Conservation (phyloP, 2,329 filamentous ascomycete genomes). For the Neurospora crassa region DNA sequence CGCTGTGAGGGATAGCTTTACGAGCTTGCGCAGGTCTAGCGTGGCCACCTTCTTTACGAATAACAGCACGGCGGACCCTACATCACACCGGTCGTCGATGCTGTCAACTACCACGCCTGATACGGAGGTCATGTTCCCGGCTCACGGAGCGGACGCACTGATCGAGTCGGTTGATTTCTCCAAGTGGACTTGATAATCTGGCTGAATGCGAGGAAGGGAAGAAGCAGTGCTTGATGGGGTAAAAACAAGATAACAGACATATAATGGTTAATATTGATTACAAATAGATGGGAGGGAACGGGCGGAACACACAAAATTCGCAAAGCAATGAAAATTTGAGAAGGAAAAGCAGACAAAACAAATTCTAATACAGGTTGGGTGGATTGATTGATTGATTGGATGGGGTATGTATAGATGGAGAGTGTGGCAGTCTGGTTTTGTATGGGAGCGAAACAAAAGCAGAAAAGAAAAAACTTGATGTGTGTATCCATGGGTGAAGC, state of each 20-base stretch:
- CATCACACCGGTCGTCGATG: constrained; percentile 49
- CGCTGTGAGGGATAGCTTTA: constrained; percentile 51
- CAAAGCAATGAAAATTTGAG: background rate
- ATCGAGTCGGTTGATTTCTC: constrained; percentile 42
- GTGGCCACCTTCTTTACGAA: constrained; percentile 56
- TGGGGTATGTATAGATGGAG: background rate
- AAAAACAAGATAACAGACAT: background rate
- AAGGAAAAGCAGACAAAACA: background rate
- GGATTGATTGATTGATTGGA: background rate
- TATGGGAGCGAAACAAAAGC: background rate
- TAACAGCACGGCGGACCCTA: constrained; percentile 38
- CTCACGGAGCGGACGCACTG: constrained; percentile 26
- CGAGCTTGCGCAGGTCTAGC: constrained; percentile 50
- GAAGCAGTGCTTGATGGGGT: background rate
- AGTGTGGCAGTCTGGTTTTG: background rate
- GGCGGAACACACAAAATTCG: background rate
- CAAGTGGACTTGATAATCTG: constrained; percentile 31
- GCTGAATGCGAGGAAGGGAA: background rate
- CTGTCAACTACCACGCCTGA: constrained; percentile 44
- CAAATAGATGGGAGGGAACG: background rate
- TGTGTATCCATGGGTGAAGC: background rate
- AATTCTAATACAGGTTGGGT: background rate
- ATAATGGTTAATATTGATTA: background rate
- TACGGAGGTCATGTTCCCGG: constrained; percentile 34
- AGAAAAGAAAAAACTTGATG: background rate